A percentile compares a stretch with the other conserved stretches of the same genome.
Conservation (phyloP, 345 rosid species). For the Aquilaria malaccensis region DNA sequence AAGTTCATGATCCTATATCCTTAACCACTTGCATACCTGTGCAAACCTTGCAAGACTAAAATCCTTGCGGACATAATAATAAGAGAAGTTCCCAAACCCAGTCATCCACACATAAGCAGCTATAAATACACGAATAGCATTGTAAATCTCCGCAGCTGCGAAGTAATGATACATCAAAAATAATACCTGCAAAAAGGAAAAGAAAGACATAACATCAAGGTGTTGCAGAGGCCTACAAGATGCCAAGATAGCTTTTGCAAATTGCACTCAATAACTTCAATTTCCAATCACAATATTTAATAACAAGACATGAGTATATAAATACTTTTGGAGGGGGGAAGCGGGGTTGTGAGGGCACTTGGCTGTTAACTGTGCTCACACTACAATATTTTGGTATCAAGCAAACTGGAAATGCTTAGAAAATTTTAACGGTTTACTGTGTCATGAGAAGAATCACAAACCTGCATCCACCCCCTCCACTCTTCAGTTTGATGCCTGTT, state of each 20-base stretch:
- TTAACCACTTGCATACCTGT: slow-evolving; percentile 48
- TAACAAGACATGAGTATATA: too few species aligned
- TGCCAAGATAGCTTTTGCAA: too few species aligned
- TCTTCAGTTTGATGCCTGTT: slow-evolving; percentile 99
- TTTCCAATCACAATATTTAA: too few species aligned
- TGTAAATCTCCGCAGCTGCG: slow-evolving; percentile 90
- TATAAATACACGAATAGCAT: slow-evolving; percentile 90
- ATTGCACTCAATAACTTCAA: too few species aligned
- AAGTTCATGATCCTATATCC: slow-evolving; percentile 2
- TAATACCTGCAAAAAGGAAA: slow-evolving; percentile 59
- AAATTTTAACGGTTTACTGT: background rate
- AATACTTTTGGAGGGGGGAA: too few species aligned
- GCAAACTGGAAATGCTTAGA: background rate
- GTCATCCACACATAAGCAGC: slow-evolving; percentile 99
- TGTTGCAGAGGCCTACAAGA: slow-evolving; percentile 1
- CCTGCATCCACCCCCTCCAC: slow-evolving; percentile 99
- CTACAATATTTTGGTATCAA: background rate
- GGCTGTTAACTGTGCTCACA: too few species aligned
- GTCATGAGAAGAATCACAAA: slow-evolving; percentile 28
- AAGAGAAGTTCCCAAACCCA: slow-evolving; percentile 99
- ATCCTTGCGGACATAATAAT: slow-evolving; percentile 95
- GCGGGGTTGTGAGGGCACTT: too few species aligned
- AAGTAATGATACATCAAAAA: slow-evolving; percentile 99
- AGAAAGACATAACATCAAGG: slow-evolving; percentile 7
- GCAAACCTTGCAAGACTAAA: slow-evolving; percentile 93